Percentiles rank a stretch among this genome's conserved stretches.
Conservation (phyloP, 2,329 filamentous ascomycete genomes). For the Pseudocercospora fijiensis region DNA sequence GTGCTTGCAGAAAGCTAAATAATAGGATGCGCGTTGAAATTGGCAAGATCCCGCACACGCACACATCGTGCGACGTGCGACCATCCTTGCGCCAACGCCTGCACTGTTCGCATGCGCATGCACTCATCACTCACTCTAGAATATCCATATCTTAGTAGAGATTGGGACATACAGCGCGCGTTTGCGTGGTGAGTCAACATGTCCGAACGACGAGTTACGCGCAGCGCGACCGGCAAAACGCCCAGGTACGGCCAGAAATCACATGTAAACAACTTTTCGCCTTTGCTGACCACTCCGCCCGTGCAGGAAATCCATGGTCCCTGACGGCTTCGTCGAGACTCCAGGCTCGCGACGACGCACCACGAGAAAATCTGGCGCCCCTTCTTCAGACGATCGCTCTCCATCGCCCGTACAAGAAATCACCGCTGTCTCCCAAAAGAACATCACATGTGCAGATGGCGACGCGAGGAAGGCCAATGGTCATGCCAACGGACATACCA, state of each 20-base stretch:
- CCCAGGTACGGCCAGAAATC: slow-evolving; percentile 37
- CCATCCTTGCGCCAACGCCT: background rate
- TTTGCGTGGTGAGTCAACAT: slow-evolving; percentile 12
- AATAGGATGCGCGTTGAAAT: background rate
- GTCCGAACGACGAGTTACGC: slow-evolving; percentile 40
- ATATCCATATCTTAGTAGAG: background rate
- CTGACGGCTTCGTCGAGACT: slow-evolving; percentile 51
- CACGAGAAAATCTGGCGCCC: slow-evolving; percentile 44
- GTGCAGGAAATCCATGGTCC: slow-evolving; percentile 41
- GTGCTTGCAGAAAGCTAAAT: background rate
- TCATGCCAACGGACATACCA: slow-evolving; percentile 39
- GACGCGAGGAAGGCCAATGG: slow-evolving; percentile 34
- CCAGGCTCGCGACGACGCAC: slow-evolving; percentile 46
- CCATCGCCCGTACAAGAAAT: slow-evolving; percentile 35
- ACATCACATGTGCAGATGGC: slow-evolving; percentile 2
- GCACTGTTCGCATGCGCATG: background rate
- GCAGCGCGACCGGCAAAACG: slow-evolving; percentile 51
- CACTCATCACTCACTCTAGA: background rate
- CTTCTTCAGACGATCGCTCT: slow-evolving; percentile 38
- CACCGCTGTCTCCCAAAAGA: slow-evolving; percentile 20
- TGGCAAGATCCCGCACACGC: background rate
- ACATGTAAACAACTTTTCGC: background rate
- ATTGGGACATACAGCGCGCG: background rate
- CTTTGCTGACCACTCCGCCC: slow-evolving; percentile 15
- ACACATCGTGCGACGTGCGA: background rate